Evolutionary conservation across 108 stramenopile species (phyloP).

Genomic region (Cyclotella distinguenda): DNA sequence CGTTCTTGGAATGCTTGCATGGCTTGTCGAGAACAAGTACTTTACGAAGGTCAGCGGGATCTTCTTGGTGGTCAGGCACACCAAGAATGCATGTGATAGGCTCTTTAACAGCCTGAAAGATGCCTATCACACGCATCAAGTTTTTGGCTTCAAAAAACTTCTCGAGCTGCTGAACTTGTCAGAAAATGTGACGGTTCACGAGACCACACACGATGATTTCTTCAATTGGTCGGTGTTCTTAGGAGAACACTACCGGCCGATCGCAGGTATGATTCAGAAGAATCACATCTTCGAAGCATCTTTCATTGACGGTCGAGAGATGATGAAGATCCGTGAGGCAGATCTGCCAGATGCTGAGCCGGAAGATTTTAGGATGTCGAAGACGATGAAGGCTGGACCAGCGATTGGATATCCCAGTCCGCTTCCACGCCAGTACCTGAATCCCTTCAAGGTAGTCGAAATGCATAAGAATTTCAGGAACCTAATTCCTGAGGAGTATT

Average conservation of each 20-base stretch:
- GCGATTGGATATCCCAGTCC: no score
- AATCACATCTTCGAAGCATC: not conserved
- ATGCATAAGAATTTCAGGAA: no score
- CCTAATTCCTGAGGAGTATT: no score
- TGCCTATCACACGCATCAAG: not conserved
- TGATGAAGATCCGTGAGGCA: no score
- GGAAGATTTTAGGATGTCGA: no score
- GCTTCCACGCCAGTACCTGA: no score
- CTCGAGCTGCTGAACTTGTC: not conserved
- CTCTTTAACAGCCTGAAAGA: not conserved
- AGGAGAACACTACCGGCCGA: not conserved
- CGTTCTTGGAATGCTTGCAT: not conserved
- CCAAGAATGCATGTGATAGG: not conserved
- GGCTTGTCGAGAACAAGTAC: not conserved
- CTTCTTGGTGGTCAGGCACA: not conserved
- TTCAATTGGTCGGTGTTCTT: not conserved
- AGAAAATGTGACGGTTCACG: not conserved
- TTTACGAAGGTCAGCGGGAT: not conserved
- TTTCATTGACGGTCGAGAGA: no score
- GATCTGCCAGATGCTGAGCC: no score
- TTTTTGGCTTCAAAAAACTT: not conserved
- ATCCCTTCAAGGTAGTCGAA: no score
- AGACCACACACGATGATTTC: not conserved
- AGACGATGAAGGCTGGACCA: no score
- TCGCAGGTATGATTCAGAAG: not conserved